Conservation (phyloP, 176 grass and related monocot genomes). For the Aegilops sharonensis region DNA sequence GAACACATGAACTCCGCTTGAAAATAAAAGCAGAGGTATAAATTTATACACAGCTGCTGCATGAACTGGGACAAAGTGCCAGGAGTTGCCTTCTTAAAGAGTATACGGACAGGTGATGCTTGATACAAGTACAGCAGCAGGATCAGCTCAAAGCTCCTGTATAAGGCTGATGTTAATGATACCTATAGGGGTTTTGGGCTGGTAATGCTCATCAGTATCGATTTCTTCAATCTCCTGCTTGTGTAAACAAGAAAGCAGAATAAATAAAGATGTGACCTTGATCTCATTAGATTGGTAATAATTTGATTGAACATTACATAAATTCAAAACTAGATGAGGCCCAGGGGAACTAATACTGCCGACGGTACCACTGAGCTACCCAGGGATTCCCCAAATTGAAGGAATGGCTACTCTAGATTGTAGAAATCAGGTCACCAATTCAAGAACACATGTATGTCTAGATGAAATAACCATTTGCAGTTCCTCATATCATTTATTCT, state of each 20-base stretch:
- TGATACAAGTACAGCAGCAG: neutral
- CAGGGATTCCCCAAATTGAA: neutral
- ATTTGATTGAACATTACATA: neutral
- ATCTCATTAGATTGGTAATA: neutral
- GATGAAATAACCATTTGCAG: neutral
- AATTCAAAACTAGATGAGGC: neutral
- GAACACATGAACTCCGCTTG: neutral
- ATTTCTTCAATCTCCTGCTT: conserved; percentile 91
- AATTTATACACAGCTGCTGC: conserved; percentile 29
- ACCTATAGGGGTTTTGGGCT: conserved; percentile 71
- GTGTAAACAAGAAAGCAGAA: conserved; percentile 15
- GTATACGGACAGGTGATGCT: conserved; percentile 5
- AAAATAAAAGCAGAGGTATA: conserved; percentile 7
- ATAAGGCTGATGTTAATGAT: conserved; percentile 69
- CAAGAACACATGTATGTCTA: neutral
- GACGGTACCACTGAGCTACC: neutral
- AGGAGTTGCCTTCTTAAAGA: neutral
- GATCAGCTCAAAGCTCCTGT: conserved; percentile 64
- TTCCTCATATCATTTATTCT: neutral
- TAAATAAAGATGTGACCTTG: neutral
- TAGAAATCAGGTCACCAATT: neutral
- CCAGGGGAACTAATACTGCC: neutral
- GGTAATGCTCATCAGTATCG: conserved; percentile 94
- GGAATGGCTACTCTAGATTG: neutral
- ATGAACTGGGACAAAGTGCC: neutral